Evolutionary conservation across 176 grass and related monocot genomes (phyloP).

Genomic region (Tillandsia leiboldiana): DNA sequence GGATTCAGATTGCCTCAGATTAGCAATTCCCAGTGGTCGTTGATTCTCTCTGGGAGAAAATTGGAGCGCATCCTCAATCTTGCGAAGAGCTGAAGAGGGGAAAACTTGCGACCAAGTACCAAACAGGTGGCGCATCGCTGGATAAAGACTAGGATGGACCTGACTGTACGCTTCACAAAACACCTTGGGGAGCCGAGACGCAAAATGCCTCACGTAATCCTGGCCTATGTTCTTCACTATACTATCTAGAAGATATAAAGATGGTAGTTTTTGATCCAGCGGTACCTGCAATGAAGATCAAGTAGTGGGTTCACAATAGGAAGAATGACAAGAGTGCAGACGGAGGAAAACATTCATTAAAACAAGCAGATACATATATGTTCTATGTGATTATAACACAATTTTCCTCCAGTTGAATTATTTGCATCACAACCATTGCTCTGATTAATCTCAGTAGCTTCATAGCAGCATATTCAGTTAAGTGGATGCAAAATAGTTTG

Average conservation of each 20-base stretch:
- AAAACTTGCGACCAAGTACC: conserved; percentile 83
- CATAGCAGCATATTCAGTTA: no score
- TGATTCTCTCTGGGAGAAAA: conserved; percentile 49
- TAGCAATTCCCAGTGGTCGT: conserved; percentile 18
- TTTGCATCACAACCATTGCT: no score
- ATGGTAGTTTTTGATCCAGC: conserved; percentile 81
- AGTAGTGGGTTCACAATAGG: conserved; percentile 14
- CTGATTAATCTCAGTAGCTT: no score
- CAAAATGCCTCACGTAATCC: conserved; percentile 74
- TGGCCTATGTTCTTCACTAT: conserved; percentile 96
- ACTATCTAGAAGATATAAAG: conserved; percentile 95
- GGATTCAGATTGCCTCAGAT: conserved; percentile 36
- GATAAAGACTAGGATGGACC: conserved; percentile 62
- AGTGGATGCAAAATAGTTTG: no score
- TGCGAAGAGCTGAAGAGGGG: conserved; percentile 47
- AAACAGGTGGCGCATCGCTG: conserved; percentile 79
- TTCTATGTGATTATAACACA: no score
- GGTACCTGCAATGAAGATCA: conserved; percentile 55
- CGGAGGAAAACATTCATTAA: background rate
- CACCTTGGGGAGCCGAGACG: conserved; percentile 54
- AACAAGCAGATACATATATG: no score
- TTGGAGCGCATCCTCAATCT: conserved; percentile 86
- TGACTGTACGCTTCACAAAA: conserved; percentile 74
- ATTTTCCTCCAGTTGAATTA: no score
- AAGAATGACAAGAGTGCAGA: conserved; percentile 1